Base-by-base conservation (phyloP, 305 asterid genomes). In the Solanum hybrid region DNA sequence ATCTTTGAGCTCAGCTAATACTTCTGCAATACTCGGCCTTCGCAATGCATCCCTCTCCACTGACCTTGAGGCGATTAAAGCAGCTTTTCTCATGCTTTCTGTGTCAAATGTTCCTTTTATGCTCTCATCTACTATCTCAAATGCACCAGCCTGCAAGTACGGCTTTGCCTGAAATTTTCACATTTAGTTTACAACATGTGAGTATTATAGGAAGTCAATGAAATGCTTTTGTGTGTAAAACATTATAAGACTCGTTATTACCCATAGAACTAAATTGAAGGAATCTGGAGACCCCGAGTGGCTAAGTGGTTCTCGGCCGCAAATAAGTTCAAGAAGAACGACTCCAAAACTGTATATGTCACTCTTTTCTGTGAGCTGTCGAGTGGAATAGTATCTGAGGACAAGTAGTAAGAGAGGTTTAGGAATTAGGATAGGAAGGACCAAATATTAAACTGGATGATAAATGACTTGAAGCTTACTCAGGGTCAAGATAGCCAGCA, bases 401-500 rank as follows among this genome's bases (percentile, higher is more conserved):
- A 88, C 34, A 29, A 60, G 69, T 38, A 42, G 80, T 20, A 56
- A 56, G 11, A 84, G 32, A 85, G 76, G 12, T 56, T 85, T 51
- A 56, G 40, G 76, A 31, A 17, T 56, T 20, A 56, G 40, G 76
- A 20, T 29, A 20, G 27, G 75, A 56, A 31, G 32, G 11, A 85
- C 3, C 46, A 85, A 10, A 10, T 20, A n/a, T 36, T 86, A 60
- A 72, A 11, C 78, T 37, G 32, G 71, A 26, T 46, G 34, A 20
- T 10, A 66, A 75, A 32, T 31, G 64, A 29, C 32, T 42, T 72
- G 85, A 73, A 42, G 42, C 75, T 85, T 93, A 97, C 99, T 97
- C 99, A 14, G 99, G 99, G 94, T 97, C 99, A 82, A 97, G 96
- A 91, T 97, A 97, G 91, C 99, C 99, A 40, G 99, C 98, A 46